Base-by-base conservation (phyloP, 352 stramenopile genomes). In the Phytopythium montanum region DNA sequence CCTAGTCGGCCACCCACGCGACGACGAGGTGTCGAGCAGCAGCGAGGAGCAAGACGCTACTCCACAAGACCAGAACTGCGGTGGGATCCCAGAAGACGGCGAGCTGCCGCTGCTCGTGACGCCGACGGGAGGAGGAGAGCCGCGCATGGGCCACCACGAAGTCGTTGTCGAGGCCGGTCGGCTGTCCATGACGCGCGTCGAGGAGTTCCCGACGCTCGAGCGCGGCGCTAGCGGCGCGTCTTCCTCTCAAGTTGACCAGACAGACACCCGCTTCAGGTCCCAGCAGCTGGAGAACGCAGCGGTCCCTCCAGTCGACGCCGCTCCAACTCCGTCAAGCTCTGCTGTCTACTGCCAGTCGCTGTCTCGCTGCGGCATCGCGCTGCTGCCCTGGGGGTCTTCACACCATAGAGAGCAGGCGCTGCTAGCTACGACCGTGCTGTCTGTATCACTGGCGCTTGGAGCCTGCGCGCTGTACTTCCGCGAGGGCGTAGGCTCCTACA, bases 381-480 rank as follows among this genome's bases (percentile, higher is more conserved):
- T 55, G 3, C 8, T 55, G 4, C 49, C 49, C 21, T 44, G 29
- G 18, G 51, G 51, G 0, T 36, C 34, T 5, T 2, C 34, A 2
- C 9, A 44, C 51, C n/a, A 21, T 13, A 10, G 33, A 16, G 51
- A 64, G 19, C 77, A 85, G 64, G 46, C 81, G 14, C 72, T 69
- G 36, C 79, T 85, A 59, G 73, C 69, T 0, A 34, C 69, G 5
- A 68, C 66, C 0, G 66, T 75, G 5, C 42, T 84, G 44, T 55
- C 77, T 12, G 39, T 78, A 8, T 88, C 79, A 2, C 28, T 86
- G 8, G 69, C 79, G 18, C 69, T 91, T 2, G 69, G 73, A 0
- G 64, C 67, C 1, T 81, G 69, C 31, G 72, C 73, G 12, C 38
- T 91, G 13, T 44, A 63, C 21, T 81, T 86, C 54, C 63, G 81